phyloP scores from a whole-genome alignment of 2,329 filamentous ascomycete species.

The Fonsecaea monophora region DNA sequence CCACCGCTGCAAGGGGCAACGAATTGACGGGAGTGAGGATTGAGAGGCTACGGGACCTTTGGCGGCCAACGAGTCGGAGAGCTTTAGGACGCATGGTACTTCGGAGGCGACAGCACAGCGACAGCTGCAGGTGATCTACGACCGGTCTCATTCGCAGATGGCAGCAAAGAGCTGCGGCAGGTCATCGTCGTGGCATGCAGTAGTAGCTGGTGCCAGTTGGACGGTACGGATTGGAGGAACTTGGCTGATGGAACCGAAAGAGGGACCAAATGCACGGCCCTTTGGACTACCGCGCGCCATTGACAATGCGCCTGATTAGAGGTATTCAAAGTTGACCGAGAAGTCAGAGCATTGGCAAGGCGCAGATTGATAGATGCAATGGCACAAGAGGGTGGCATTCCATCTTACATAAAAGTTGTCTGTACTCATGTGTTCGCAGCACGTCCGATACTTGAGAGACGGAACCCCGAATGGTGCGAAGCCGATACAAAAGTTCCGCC shows the following conservation, averaged over 20 bases:
- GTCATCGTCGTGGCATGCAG: slow-evolving; percentile 25
- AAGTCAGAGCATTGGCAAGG: background rate
- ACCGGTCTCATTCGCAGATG: slow-evolving; percentile 7
- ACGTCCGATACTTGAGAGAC: slow-evolving; percentile 5
- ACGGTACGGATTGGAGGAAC: slow-evolving; percentile 9
- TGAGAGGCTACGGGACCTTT: slow-evolving; percentile 15
- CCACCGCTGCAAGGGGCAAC: slow-evolving; percentile 25
- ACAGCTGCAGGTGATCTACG: slow-evolving; percentile 24
- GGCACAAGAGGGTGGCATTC: background rate
- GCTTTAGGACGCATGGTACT: slow-evolving; percentile 32
- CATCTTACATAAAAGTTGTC: background rate
- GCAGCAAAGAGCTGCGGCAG: slow-evolving; percentile 7
- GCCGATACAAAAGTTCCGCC: slow-evolving; percentile 29
- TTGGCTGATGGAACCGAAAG: background rate
- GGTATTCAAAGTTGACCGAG: background rate
- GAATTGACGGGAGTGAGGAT: slow-evolving; percentile 9
- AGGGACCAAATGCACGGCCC: slow-evolving; percentile 13
- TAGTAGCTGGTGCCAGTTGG: slow-evolving; percentile 18
- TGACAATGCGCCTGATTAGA: background rate
- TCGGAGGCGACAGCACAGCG: slow-evolving; percentile 16
- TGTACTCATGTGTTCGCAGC: slow-evolving; percentile 19
- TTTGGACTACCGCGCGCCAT: slow-evolving; percentile 8
- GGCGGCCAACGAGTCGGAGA: slow-evolving; percentile 15
- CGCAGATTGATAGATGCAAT: background rate
- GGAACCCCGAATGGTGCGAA: background rate